Evolutionary conservation across 257 asterid genomes (phyloP), one percentile per base, ranked within the genome.

Genomic region (Salvia miltiorrhiza): DNA sequence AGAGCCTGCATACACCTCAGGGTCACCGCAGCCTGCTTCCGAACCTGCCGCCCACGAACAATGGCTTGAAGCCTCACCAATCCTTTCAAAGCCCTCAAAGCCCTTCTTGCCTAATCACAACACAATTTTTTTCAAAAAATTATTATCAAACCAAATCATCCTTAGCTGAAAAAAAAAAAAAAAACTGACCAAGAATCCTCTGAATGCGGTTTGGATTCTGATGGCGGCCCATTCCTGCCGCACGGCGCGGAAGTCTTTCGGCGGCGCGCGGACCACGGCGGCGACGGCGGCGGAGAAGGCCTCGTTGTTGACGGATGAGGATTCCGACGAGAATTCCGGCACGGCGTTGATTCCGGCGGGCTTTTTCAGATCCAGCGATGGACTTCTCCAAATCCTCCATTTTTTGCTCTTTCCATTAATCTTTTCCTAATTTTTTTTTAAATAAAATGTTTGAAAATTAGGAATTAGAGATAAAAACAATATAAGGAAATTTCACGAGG

Each of bases 1-100:
- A 93, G 81, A n/a, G 99, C 99, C 75, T 93, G 99, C 99, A 93
- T 93, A 67, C 97, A 90, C 80, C 96, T 76, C 9, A 90, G 91
- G 1, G 99, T 93, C 20, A 90, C 96, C 2, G 96, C 96, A 54
- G 97, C 97, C 63, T 93, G 99, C 80, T 90, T 90, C 4, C 99
- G 63, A 43, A 93, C 97, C 78, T 90, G 96, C 67, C 96, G 65
- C 6, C 96, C 99, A 1, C 99, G 83, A 26, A 87, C 96, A 63
- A 93, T 85, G 33, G 99, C 99, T 79, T 93, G 99, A 47, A 93
- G 97, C 59, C 95, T 87, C 80, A 93, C 99, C 80, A 93, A 76
- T 40, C 96, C 99, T 77, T 81, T 90, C 82, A 93, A 74, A 0
- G 99, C 97, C 88, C 96, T 87, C 58, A 88, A 72, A 9, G 99